Percentiles rank a stretch among this genome's conserved stretches.
Conservation (phyloP, 768 basidiomycete genomes). For the Tylopilus balloui region DNA sequence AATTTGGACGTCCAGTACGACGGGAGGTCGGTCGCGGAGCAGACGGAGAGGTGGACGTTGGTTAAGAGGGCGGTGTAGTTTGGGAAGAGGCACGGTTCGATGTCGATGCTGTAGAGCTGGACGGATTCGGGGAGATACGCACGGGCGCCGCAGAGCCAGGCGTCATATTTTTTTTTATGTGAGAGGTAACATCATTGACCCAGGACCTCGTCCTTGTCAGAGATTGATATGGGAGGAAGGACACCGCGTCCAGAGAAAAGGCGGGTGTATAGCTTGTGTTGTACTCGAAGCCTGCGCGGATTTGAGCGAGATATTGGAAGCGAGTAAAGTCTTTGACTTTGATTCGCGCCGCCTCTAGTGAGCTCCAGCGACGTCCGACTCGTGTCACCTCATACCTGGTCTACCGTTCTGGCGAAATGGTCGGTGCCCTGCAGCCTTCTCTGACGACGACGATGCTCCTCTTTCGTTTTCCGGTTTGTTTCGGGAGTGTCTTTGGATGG, state of each 20-base stretch:
- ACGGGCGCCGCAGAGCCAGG: slow-evolving; percentile 2
- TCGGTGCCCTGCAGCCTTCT: no score
- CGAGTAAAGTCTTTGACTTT: no score
- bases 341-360: no score
- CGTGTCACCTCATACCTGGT: no score
- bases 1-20: slow-evolving; percentile 30
- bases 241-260: slow-evolving; percentile 20
- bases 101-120: slow-evolving; percentile 19
- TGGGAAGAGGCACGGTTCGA: slow-evolving; percentile 11
- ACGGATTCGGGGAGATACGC: slow-evolving; percentile 5
- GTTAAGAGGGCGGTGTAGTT: neutral
- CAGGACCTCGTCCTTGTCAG: slow-evolving; percentile 17
- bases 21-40: no score
- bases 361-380: no score
- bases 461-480: no score
- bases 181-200: neutral
- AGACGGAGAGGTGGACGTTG: slow-evolving; percentile 10
- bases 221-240: slow-evolving; percentile 11
- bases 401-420: no score
- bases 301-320: no score
- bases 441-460: no score
- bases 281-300: slow-evolving; percentile 5
- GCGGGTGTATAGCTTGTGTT: slow-evolving; percentile 17
- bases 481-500: no score
- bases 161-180: slow-evolving; percentile 16